phyloP scores from a whole-genome alignment of 805 yeast genomes.

The Candida methanosorbosa region DNA sequence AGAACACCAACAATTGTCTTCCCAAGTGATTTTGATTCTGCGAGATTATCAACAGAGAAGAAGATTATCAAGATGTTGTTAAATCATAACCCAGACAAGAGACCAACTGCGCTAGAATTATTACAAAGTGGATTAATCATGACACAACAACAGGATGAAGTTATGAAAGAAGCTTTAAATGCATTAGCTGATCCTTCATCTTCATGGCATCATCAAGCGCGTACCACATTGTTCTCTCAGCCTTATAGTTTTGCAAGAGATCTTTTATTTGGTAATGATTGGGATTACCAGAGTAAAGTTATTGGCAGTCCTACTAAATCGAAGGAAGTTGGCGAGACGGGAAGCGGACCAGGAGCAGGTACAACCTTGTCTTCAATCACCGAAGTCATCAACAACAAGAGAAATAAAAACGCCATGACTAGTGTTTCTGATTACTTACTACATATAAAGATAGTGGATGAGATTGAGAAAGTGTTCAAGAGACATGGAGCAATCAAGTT shows the following conservation, averaged over 20 bases:
- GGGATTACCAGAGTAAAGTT: slow-evolving; percentile 14
- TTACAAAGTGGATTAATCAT: slow-evolving; percentile 80
- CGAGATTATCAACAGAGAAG: slow-evolving; percentile 48
- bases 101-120: slow-evolving; percentile 76
- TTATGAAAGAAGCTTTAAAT: slow-evolving; percentile 79
- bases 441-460: slow-evolving; percentile 50
- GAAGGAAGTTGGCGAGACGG: too few species aligned
- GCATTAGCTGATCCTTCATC: slow-evolving; percentile 85
- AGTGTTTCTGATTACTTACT: slow-evolving; percentile 39
- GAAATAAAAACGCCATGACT: background rate
- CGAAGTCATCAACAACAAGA: too few species aligned
- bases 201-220: slow-evolving; percentile 89
- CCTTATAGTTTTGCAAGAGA: slow-evolving; percentile 82
- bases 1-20: slow-evolving; percentile 54
- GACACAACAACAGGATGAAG: slow-evolving; percentile 81
- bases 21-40: slow-evolving; percentile 57
- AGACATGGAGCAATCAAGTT: slow-evolving; percentile 81
- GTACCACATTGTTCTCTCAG: slow-evolving; percentile 77
- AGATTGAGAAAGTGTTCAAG: slow-evolving; percentile 54
- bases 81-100: slow-evolving; percentile 65
- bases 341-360: too few species aligned
- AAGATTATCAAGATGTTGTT: slow-evolving; percentile 59
- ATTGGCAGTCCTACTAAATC: background rate
- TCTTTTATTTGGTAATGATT: slow-evolving; percentile 60
- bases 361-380: too few species aligned